Conservation (phyloP, 2,329 filamentous ascomycete species). For the Alternaria infectoria region DNA sequence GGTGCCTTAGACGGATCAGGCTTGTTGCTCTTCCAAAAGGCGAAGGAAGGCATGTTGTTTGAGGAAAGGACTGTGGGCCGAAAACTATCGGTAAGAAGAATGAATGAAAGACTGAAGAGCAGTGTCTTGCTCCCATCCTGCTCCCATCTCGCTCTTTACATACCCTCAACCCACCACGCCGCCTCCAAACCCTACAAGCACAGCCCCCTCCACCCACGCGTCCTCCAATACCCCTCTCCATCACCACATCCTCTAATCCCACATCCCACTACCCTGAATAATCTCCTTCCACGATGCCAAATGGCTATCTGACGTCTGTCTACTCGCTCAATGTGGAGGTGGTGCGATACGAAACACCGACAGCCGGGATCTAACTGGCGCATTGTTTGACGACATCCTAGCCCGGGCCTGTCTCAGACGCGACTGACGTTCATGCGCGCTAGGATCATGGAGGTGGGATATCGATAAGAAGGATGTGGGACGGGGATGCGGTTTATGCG, state of each 20-base stretch:
- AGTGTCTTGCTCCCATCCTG: background rate
- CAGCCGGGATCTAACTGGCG: conserved; percentile 9
- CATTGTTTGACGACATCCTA: background rate
- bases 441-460: background rate
- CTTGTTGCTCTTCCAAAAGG: conserved; percentile 29
- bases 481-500: background rate
- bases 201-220: conserved; percentile 9
- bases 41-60: conserved; percentile 26
- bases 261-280: background rate
- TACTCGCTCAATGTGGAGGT: background rate
- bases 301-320: background rate
- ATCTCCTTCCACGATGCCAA: background rate
- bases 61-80: background rate
- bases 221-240: conserved; percentile 10
- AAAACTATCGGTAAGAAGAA: background rate
- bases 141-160: background rate
- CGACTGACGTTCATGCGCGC: conserved; percentile 23
- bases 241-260: conserved; percentile 15
- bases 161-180: background rate
- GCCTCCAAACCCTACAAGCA: conserved; percentile 1
- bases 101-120: background rate
- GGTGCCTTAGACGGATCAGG: conserved; percentile 12
- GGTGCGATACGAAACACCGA: conserved; percentile 2
- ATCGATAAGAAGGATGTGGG: background rate
- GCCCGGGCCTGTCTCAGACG: conserved; percentile 10